Percentiles rank a stretch among this genome's conserved stretches.
These are phyloP conservation scores for Nepenthes mirabilis DNA, from an alignment of 148 eudicot genomes.

Conservation along the genomic window DNA sequence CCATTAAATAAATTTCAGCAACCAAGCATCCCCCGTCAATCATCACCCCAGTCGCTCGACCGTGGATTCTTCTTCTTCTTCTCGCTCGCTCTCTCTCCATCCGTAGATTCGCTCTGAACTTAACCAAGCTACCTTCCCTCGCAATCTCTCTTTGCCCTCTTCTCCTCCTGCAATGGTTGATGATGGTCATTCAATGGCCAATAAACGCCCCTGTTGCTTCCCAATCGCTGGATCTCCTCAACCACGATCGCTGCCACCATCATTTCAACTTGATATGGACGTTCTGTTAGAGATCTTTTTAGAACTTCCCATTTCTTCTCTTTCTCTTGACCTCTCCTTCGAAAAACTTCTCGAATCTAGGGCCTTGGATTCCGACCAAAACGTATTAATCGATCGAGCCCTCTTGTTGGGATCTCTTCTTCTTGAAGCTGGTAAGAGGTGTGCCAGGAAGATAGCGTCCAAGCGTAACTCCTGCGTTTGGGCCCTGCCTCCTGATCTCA, in stretches of 20 bases:
- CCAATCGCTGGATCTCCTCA: slow-evolving; percentile 3
- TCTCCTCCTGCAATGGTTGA: slow-evolving; percentile 20
- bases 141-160: slow-evolving; percentile 8
- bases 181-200: slow-evolving; percentile 19
- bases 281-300: slow-evolving; percentile 27
- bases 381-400: slow-evolving; percentile 35
- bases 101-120: background rate
- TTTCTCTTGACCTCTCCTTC: slow-evolving; percentile 25
- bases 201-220: slow-evolving; percentile 31
- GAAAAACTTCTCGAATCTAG: slow-evolving; percentile 26
- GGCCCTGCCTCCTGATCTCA: slow-evolving; percentile 42
- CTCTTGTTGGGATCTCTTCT: slow-evolving; percentile 27
- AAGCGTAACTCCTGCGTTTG: slow-evolving; percentile 38
- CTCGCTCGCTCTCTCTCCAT: background rate
- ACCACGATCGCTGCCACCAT: background rate
- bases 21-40: no score
- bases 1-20: no score
- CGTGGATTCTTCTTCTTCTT: no score
- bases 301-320: slow-evolving; percentile 17
- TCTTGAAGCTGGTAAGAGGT: slow-evolving; percentile 40
- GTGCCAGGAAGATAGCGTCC: slow-evolving; percentile 29
- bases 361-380: slow-evolving; percentile 27
- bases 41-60: no score
- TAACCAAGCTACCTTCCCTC: background rate
- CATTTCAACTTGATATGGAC: slow-evolving; percentile 15